Conservation (phyloP, 2,329 filamentous ascomycete species). For the Aspergillus sp. region DNA sequence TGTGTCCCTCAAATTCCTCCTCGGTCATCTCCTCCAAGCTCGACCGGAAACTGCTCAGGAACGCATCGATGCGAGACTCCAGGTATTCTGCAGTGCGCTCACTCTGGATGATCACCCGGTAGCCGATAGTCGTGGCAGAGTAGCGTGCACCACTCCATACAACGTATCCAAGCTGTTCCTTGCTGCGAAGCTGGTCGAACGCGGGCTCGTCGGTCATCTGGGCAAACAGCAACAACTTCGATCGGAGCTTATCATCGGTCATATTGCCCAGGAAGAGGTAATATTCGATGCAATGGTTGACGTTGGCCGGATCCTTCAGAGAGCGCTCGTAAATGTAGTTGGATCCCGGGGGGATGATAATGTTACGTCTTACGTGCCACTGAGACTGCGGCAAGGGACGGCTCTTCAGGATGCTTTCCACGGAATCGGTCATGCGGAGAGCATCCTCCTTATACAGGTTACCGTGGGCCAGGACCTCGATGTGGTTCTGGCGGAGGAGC, state of each 20-base stretch:
- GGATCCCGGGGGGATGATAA: slow-evolving; percentile 74
- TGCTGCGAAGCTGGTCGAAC: slow-evolving; percentile 92
- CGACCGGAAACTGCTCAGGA: slow-evolving; percentile 67
- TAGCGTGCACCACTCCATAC: slow-evolving; percentile 78
- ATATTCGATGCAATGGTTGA: slow-evolving; percentile 84
- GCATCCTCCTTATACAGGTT: slow-evolving; percentile 95
- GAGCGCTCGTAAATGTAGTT: slow-evolving; percentile 82
- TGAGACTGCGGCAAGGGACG: slow-evolving; percentile 71
- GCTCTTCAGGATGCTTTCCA: slow-evolving; percentile 75
- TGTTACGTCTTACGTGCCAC: slow-evolving; percentile 73
- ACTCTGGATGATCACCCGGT: slow-evolving; percentile 89
- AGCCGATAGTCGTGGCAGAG: slow-evolving; percentile 76
- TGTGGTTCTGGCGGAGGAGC: slow-evolving; percentile 76
- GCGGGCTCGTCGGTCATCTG: slow-evolving; percentile 92
- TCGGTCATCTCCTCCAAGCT: slow-evolving; percentile 74
- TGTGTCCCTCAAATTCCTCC: slow-evolving; percentile 84
- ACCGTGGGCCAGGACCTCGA: slow-evolving; percentile 85
- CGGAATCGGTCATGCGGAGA: slow-evolving; percentile 75
- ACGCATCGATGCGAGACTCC: slow-evolving; percentile 82
- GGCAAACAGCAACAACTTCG: slow-evolving; percentile 76
- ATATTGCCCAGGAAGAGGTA: slow-evolving; percentile 69
- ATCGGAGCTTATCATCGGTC: slow-evolving; percentile 66
- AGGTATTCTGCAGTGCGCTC: slow-evolving; percentile 82
- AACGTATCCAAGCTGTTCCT: slow-evolving; percentile 96
- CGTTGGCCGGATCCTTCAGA: slow-evolving; percentile 81